A percentile compares a stretch with the other conserved stretches of the same genome.
Conservation (phyloP, 345 rosid genomes). For the Cardiospermum halicacabum region DNA sequence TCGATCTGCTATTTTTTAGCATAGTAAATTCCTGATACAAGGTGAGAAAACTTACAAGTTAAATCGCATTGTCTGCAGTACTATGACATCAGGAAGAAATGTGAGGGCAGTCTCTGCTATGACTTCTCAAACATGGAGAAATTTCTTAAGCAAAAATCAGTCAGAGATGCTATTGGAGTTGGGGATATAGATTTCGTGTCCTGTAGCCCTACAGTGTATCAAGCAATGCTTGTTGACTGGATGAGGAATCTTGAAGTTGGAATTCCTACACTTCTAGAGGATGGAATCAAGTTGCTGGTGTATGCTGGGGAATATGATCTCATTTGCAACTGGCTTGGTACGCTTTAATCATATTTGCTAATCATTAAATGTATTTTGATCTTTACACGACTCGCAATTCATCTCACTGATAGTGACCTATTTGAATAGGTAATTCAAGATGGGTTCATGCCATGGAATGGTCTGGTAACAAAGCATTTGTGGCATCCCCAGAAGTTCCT, state of each 20-base stretch:
- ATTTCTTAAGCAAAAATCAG: conserved; percentile 63
- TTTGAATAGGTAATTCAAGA: conserved; percentile 75
- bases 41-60: conserved; percentile 5
- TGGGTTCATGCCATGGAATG: conserved; percentile 99
- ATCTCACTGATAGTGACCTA: not conserved
- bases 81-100: conserved; percentile 90
- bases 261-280: conserved; percentile 89
- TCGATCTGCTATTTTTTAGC: not conserved
- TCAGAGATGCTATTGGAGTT: conserved; percentile 78
- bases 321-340: conserved; percentile 99
- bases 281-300: conserved; percentile 82
- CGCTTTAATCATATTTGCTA: conserved; percentile 12
- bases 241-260: conserved; percentile 95
- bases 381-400: not conserved
- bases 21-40: not conserved
- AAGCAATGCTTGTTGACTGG: conserved; percentile 91
- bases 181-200: conserved; percentile 83
- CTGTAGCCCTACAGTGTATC: conserved; percentile 77
- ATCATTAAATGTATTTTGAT: not conserved
- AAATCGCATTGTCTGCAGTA: conserved; percentile 46
- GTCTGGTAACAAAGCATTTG: conserved; percentile 75
- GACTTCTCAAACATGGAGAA: conserved; percentile 99
- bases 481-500: conserved; percentile 56
- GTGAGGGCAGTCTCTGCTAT: conserved; percentile 84
- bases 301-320: conserved; percentile 99